A percentile compares a stretch with the other conserved stretches of the same genome.
These are phyloP conservation scores for Fonsecaea monophora DNA, from an alignment of 2,329 filamentous ascomycete genomes.

Conservation along the genomic window DNA sequence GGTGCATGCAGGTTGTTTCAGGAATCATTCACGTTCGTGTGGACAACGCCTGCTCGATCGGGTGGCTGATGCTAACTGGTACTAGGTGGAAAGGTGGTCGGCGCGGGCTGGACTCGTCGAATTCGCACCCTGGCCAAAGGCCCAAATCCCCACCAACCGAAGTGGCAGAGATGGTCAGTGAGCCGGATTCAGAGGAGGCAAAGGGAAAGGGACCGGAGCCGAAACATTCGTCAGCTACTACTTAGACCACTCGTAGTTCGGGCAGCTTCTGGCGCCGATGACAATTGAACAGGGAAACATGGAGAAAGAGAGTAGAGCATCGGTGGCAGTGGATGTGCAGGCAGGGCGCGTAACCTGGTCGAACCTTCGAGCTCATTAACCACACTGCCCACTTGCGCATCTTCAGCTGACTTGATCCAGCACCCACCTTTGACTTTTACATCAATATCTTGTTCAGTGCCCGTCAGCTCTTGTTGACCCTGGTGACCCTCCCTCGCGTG, in stretches of 20 bases:
- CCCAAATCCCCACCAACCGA: constrained; percentile 17
- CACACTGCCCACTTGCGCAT: background rate
- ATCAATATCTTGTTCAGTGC: background rate
- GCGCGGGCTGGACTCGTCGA: constrained; percentile 18
- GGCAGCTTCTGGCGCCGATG: constrained; percentile 23
- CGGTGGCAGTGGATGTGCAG: background rate
- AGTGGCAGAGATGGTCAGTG: background rate
- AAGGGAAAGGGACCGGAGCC: constrained; percentile 17
- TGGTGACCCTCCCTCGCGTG: constrained; percentile 2
- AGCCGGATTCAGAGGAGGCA: constrained; percentile 1
- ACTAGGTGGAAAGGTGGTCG: background rate
- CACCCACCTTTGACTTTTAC: background rate
- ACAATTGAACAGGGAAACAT: background rate
- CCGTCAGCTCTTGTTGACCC: background rate
- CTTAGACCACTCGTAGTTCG: background rate
- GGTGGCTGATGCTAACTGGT: background rate
- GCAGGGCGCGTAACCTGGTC: background rate
- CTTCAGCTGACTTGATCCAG: background rate
- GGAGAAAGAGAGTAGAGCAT: background rate
- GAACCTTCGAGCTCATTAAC: constrained; percentile 10
- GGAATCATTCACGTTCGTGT: background rate
- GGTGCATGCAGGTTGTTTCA: constrained; percentile 4
- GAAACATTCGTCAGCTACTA: constrained; percentile 36
- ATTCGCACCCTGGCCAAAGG: background rate
- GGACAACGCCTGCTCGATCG: constrained; percentile 11